Evolutionary conservation across 2,329 filamentous ascomycete species (phyloP).

Genomic region (Amylocarpus encephaloides): DNA sequence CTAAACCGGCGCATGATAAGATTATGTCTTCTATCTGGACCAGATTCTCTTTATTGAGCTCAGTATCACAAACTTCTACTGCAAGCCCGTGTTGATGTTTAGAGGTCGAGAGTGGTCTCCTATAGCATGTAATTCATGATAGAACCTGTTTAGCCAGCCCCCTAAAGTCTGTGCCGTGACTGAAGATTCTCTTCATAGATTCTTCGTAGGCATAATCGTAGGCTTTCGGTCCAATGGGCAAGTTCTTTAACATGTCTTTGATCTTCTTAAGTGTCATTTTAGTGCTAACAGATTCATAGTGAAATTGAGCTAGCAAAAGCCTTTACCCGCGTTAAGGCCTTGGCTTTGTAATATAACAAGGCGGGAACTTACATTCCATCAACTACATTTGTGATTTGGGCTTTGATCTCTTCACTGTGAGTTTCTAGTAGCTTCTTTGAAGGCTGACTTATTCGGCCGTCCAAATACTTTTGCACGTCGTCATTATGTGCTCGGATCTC

Average conservation of each 20-base stretch:
- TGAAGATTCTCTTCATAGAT: slow-evolving; percentile 38
- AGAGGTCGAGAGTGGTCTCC: slow-evolving; percentile 28
- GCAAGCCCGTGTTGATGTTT: slow-evolving; percentile 41
- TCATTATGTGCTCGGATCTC: no score
- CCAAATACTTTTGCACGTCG: no score
- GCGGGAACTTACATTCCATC: slow-evolving; percentile 26
- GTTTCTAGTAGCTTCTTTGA: no score
- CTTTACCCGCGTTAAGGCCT: no score
- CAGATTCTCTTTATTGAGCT: slow-evolving; percentile 35
- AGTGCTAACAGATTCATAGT: slow-evolving; percentile 32
- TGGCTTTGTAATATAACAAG: no score
- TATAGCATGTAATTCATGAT: slow-evolving; percentile 37
- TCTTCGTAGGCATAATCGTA: slow-evolving; percentile 38
- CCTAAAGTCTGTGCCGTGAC: slow-evolving; percentile 30
- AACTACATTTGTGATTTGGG: background rate
- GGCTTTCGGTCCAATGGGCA: slow-evolving; percentile 29
- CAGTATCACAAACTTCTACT: slow-evolving; percentile 23
- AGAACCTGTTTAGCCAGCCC: slow-evolving; percentile 32
- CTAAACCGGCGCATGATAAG: slow-evolving; percentile 25
- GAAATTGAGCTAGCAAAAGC: slow-evolving; percentile 24
- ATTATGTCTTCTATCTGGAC: slow-evolving; percentile 20
- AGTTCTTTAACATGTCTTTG: slow-evolving; percentile 25
- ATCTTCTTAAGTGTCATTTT: slow-evolving; percentile 33
- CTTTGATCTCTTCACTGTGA: background rate
- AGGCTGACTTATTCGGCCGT: no score